Conservation (phyloP, 169 alveolate species). For the Plasmodium sp. region DNA sequence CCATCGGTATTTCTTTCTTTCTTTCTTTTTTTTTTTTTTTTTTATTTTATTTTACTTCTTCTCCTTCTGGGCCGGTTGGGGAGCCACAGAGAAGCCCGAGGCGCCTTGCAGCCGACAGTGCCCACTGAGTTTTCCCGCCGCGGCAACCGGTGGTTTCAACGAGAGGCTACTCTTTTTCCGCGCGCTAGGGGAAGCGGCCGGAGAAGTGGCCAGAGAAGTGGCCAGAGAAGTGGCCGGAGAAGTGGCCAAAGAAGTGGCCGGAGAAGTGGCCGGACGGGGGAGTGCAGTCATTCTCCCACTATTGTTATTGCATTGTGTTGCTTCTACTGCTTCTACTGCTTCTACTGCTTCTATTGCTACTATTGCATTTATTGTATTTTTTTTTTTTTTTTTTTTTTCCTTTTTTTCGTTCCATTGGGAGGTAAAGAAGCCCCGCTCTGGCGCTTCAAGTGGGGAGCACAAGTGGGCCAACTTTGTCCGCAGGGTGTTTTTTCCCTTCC, state of each 20-base stretch:
- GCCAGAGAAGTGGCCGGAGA: background rate
- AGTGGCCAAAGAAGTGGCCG: background rate
- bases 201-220: background rate
- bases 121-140: background rate
- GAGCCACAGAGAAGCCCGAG: background rate
- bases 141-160: background rate
- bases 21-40: too few species aligned
- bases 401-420: background rate
- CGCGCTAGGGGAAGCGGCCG: background rate
- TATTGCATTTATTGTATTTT: too few species aligned
- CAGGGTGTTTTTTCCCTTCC: background rate
- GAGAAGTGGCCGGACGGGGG: background rate
- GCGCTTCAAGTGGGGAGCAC: background rate
- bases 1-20: background rate
- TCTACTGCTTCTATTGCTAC: too few species aligned
- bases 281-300: background rate
- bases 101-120: background rate
- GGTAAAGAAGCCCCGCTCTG: background rate
- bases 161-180: background rate
- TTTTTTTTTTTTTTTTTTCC: too few species aligned
- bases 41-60: too few species aligned
- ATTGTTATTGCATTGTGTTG: background rate
- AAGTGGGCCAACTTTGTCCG: background rate
- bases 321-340: too few species aligned
- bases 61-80: background rate